Evolutionary conservation across 1,139 yeast genomes (phyloP), one percentile per base, ranked within the genome.

Genomic region (Pichia sp.): DNA sequence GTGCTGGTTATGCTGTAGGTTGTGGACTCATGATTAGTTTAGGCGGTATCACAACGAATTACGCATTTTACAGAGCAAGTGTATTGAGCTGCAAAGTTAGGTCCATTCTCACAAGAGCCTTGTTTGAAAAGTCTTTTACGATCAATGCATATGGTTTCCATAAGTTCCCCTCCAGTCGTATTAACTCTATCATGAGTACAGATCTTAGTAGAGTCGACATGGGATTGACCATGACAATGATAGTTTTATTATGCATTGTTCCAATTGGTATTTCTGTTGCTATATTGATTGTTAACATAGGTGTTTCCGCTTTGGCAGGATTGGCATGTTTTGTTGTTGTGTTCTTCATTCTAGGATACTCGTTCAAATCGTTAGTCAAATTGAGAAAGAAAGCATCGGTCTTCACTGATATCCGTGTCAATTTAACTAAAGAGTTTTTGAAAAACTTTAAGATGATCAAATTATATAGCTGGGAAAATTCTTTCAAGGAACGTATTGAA

Each of bases 131-230:
- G 64, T 75, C 89, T n/a, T 76, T 85, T 58, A 72, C 68, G 45
- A 75, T 88, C 19, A 77, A 81, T 55, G 78, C 82, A 4, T 74
- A 74, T 55, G 80, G 90, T 4, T 76, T 76, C 47, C 83, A 83
- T 62, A 72, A 74, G 51, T 87, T 71, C 63, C 80, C 93, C 0
- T 71, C 77, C 21, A 87, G 93, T 58, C 81, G 79, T 59, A 74
- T 88, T 52, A 85, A 91, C 3, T 82, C 87, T 9, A 69, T 87
- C 61, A 78, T 88, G 72, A 82, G 90, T 13, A 83, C 95, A 0
- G 96, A 88, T 65, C 74, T 88, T 52, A 78, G 87, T 40, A 78
- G 96, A 64, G 74, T 87, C 40, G 95, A 87, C 63, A 78, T 85
- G 63, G 90, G 91, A 6, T 63, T 82, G 44, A 80, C 84, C 6